Evolutionary conservation across 1,139 yeast genomes (phyloP), one percentile per base, ranked within the genome.

Genomic region (Saccharomyces hybrid): DNA sequence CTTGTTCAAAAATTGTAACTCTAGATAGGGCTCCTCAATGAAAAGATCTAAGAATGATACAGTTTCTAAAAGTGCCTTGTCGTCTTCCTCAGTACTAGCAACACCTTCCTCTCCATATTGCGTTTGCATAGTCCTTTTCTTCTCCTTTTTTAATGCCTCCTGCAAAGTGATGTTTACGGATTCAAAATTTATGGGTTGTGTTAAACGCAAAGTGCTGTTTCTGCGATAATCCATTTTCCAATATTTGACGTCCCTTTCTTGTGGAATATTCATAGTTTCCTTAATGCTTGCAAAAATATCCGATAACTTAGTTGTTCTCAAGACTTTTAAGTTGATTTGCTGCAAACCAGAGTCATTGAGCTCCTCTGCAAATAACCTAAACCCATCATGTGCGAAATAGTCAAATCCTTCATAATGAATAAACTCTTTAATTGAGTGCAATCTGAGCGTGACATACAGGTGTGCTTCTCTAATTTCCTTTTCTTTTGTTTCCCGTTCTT

Each of bases 381-480:
- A 60, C 16, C 64, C 61, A 6, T 79, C 76, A 66, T 84, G 85
- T 16, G 88, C 84, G 14, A 86, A 88, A 50, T 86, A 68, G 68
- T 91, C 98, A 67, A 88, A 86, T 0, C 95, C 96, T 62, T 81
- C 76, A 65, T 81, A 86, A 51, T 78, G 73, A 56, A 74, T 73
- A 63, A 87, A 84, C 52, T 83, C 80, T 2, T 72, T 65, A 52
- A 73, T 67, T 2, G 84, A 76, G 52, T 81, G 80, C 41, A 88
- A 72, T 58, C 81, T 79, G 50, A 88, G 78, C 54, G 78, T 79
- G 55, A 84, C 78, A 67, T 83, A 89, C 54, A 88, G 75, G 60
- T 88, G 89, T 65, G 87, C 89, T 66, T 91, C 97, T 62, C 86
- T 91, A 52, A 79, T 77, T 60, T 85, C 88, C 58, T 77, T 78